phyloP scores from a whole-genome alignment of 2,329 filamentous ascomycete species.

The Didymella segeticola region DNA sequence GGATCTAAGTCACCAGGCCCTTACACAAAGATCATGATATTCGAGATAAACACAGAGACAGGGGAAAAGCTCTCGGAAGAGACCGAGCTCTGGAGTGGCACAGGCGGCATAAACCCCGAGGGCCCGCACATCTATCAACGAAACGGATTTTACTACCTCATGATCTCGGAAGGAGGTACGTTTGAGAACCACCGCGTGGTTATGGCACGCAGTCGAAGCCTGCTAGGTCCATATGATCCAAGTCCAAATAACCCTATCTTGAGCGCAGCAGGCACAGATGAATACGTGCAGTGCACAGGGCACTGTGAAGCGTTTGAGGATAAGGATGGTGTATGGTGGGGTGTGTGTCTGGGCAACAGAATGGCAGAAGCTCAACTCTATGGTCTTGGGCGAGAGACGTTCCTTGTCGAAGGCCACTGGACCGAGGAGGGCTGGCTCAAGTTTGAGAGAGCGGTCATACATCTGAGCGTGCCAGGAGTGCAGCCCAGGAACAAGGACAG shows the following conservation, averaged over 20 bases:
- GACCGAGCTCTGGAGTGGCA: background rate
- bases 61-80: background rate
- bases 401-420: conserved; percentile 17
- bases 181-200: background rate
- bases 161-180: background rate
- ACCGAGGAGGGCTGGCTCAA: conserved; percentile 16
- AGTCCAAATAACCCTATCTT: conserved; percentile 20
- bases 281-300: conserved; percentile 24
- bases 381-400: conserved; percentile 22
- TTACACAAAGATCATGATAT: background rate
- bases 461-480: background rate
- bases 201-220: conserved; percentile 20
- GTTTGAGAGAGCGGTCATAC: conserved; percentile 13
- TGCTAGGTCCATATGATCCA: conserved; percentile 20
- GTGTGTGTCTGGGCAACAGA: conserved; percentile 20
- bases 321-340: conserved; percentile 21
- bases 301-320: conserved; percentile 24
- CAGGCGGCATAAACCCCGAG: background rate
- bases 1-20: background rate
- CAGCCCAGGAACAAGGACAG: background rate
- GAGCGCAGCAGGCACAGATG: conserved; percentile 16
- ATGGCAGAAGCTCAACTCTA: conserved; percentile 5
- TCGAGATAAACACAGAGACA: background rate
- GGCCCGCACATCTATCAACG: background rate
- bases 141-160: background rate